phyloP scores from a whole-genome alignment of 805 yeast species.

The Lachancea cidri region DNA sequence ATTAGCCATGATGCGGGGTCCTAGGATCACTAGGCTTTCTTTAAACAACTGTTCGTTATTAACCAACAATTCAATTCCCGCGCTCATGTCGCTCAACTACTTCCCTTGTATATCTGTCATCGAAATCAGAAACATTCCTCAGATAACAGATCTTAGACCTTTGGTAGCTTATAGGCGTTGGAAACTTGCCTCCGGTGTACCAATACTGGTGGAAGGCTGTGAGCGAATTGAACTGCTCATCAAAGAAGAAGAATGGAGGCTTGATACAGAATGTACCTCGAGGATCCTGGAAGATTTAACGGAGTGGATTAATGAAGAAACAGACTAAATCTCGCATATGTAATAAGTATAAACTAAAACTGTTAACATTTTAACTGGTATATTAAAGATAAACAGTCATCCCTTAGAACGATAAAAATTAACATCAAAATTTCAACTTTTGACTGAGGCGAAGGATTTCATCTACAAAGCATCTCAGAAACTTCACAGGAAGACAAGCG shows the following conservation, averaged over 20 bases:
- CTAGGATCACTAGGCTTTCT: conserved; percentile 57
- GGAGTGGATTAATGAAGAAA: conserved; percentile 51
- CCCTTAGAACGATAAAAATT: neutral
- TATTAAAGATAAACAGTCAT: neutral
- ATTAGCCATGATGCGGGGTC: conserved; percentile 51
- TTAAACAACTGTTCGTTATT: conserved; percentile 64
- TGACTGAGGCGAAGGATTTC: too few species aligned
- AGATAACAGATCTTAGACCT: conserved; percentile 54
- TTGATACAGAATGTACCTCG: conserved; percentile 53
- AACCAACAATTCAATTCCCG: conserved; percentile 55
- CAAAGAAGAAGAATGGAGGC: conserved; percentile 51
- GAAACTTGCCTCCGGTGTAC: conserved; percentile 40
- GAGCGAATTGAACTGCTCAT: conserved; percentile 58
- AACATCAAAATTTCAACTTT: too few species aligned
- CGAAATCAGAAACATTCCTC: conserved; percentile 62
- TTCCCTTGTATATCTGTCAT: conserved; percentile 62
- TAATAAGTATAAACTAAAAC: neutral
- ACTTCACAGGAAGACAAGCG: neutral
- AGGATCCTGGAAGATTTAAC: conserved; percentile 57
- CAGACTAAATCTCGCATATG: neutral
- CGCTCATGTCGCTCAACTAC: conserved; percentile 38
- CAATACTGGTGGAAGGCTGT: conserved; percentile 72
- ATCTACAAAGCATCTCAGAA: too few species aligned
- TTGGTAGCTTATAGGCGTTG: conserved; percentile 62
- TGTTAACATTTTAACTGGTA: neutral